Conservation (phyloP, 352 stramenopile species). For the Globisporangium radiosum region DNA sequence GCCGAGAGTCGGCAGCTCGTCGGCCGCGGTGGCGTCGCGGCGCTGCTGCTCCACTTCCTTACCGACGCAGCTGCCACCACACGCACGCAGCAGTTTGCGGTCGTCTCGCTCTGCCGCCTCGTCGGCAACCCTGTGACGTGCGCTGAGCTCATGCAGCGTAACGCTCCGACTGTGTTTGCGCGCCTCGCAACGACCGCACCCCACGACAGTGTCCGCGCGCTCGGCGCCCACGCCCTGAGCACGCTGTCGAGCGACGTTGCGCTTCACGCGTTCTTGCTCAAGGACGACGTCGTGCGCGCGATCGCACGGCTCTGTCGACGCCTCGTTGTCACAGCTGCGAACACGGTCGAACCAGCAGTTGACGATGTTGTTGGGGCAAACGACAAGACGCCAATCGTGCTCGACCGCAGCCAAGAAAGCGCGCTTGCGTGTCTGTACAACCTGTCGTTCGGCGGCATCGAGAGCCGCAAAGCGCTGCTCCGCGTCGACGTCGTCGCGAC, state of each 20-base stretch:
- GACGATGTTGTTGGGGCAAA: constrained; percentile 30
- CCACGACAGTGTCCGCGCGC: constrained; percentile 47
- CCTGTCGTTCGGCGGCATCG: constrained; percentile 54
- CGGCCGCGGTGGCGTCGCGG: constrained; percentile 54
- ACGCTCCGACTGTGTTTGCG: constrained; percentile 50
- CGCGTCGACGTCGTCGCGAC: constrained; percentile 56
- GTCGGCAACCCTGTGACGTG: constrained; percentile 46
- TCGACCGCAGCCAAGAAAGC: constrained; percentile 63
- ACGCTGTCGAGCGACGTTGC: constrained; percentile 75
- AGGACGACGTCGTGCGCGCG: constrained; percentile 62
- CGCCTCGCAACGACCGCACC: constrained; percentile 30
- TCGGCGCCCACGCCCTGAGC: constrained; percentile 70
- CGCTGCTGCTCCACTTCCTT: constrained; percentile 64
- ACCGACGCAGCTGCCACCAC: constrained; percentile 29
- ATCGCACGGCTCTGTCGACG: constrained; percentile 63
- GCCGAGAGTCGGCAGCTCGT: constrained; percentile 52
- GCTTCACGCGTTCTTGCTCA: constrained; percentile 56
- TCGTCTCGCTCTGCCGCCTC: constrained; percentile 66
- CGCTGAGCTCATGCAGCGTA: constrained; percentile 62
- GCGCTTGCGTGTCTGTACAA: constrained; percentile 74
- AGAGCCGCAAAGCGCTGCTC: constrained; percentile 57
- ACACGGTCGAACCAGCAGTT: constrained; percentile 22
- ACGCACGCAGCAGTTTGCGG: constrained; percentile 58
- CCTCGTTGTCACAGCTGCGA: constrained; percentile 36
- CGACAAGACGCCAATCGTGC: constrained; percentile 34